phyloP scores from a whole-genome alignment of 768 basidiomycete genomes.

The Mycena alexandri region DNA sequence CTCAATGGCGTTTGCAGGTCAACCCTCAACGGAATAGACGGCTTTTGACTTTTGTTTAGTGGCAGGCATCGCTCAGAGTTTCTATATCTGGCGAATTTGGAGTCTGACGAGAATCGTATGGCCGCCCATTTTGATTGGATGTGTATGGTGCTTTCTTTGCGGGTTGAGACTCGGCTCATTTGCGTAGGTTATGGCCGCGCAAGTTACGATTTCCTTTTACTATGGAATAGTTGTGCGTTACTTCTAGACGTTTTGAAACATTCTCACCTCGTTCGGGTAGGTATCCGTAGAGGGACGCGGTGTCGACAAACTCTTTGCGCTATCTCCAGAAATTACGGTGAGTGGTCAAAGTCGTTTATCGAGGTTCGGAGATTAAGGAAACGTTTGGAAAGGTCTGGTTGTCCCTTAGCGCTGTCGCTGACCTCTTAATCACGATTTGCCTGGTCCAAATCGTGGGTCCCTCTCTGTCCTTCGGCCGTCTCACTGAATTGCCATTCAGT shows the following conservation, averaged over 20 bases:
- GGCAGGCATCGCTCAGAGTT: slow-evolving; percentile 14
- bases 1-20: slow-evolving; percentile 18
- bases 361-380: not conserved
- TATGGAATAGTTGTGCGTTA: slow-evolving; percentile 13
- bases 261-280: not conserved
- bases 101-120: slow-evolving; percentile 19
- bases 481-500: not conserved
- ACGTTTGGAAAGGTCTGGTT: slow-evolving; percentile 29
- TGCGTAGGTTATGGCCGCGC: slow-evolving; percentile 7
- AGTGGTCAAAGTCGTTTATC: not conserved
- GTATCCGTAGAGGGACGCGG: not conserved
- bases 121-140: slow-evolving; percentile 24
- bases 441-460: slow-evolving; percentile 8
- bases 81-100: slow-evolving; percentile 36
- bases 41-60: slow-evolving; percentile 5
- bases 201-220: slow-evolving; percentile 13
- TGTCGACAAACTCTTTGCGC: not conserved
- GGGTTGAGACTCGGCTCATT: no score
- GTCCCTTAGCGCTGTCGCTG: slow-evolving; percentile 9
- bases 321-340: slow-evolving; percentile 16
- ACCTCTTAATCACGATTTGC: slow-evolving; percentile 46
- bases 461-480: not conserved
- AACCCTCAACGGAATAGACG: not conserved
- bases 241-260: not conserved
- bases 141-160: no score